A percentile compares a stretch with the other conserved stretches of the same genome.
Evolutionary conservation across 331 rosid species (phyloP).

Genomic region (Pyrus hybrid): DNA sequence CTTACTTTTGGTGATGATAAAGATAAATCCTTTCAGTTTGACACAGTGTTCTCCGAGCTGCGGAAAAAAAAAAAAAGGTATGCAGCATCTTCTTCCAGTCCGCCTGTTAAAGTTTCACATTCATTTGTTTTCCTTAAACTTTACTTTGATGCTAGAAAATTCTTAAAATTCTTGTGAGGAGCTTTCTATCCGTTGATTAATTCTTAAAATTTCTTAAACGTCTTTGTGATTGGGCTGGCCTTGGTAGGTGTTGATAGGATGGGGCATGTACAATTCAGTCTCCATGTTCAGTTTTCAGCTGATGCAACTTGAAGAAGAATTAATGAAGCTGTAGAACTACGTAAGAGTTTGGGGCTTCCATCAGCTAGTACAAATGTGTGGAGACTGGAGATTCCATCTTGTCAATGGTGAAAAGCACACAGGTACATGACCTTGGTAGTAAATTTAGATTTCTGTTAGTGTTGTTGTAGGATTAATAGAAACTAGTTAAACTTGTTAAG

Average conservation of each 20-base stretch:
- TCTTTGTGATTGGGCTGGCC: slow-evolving; percentile 16
- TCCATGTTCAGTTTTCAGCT: slow-evolving; percentile 88
- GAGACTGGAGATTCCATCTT: slow-evolving; percentile 37
- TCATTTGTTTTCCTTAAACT: background rate
- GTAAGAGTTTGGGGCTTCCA: slow-evolving; percentile 74
- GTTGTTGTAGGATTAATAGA: background rate
- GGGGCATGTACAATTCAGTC: slow-evolving; percentile 88
- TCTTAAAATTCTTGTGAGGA: background rate
- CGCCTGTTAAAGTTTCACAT: slow-evolving; percentile 27
- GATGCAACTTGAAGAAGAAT: slow-evolving; percentile 87
- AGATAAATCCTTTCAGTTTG: background rate
- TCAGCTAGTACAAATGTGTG: slow-evolving; percentile 57
- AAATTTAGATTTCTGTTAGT: background rate
- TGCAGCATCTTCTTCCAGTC: slow-evolving; percentile 50
- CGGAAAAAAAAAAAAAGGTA: background rate
- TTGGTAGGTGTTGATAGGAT: slow-evolving; percentile 75
- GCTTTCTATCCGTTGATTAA: background rate
- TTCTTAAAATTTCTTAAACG: slow-evolving; percentile 16
- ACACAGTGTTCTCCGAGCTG: background rate
- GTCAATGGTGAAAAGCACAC: slow-evolving; percentile 89
- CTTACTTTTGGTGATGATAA: background rate
- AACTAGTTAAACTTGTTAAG: background rate
- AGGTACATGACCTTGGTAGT: slow-evolving; percentile 33
- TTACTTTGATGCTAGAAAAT: background rate
- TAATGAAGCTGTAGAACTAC: slow-evolving; percentile 48